Percentiles rank a stretch among this genome's conserved stretches.
These are phyloP conservation scores for Mycena galericulata DNA, from an alignment of 768 basidiomycete genomes.

Conservation along the genomic window DNA sequence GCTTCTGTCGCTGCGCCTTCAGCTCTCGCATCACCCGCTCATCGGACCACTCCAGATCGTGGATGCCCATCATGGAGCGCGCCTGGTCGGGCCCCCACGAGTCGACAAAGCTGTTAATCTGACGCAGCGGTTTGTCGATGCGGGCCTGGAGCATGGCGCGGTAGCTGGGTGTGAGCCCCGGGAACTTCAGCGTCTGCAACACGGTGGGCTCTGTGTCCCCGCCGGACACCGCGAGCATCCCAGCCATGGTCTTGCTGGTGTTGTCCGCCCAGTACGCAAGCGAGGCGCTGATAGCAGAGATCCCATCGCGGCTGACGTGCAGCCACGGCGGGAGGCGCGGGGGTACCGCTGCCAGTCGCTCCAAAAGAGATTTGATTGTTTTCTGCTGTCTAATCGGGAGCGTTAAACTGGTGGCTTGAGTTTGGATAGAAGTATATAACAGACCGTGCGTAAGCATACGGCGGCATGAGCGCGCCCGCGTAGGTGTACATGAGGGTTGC, in stretches of 20 bases:
- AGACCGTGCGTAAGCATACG: slow-evolving; percentile 36
- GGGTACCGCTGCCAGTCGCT: slow-evolving; percentile 21
- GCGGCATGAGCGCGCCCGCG: slow-evolving; percentile 37
- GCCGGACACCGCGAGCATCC: slow-evolving; percentile 23
- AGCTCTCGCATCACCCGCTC: slow-evolving; percentile 8
- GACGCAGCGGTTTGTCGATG: slow-evolving; percentile 4
- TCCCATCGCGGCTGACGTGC: slow-evolving; percentile 32
- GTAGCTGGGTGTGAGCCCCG: slow-evolving; percentile 10
- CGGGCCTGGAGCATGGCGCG: slow-evolving; percentile 1
- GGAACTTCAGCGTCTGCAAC: slow-evolving; percentile 7
- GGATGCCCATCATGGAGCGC: background rate
- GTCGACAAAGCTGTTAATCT: slow-evolving; percentile 1
- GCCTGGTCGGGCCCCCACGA: slow-evolving; percentile 3
- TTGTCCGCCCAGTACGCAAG: slow-evolving; percentile 37
- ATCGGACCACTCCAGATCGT: slow-evolving; percentile 7
- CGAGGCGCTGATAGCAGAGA: slow-evolving; percentile 29
- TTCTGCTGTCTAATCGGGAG: slow-evolving; percentile 32
- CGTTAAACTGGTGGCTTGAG: no score
- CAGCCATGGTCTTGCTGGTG: slow-evolving; percentile 23
- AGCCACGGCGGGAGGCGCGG: slow-evolving; percentile 38
- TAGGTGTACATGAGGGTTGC: slow-evolving; percentile 43
- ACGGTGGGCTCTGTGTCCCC: background rate
- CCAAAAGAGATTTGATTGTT: slow-evolving; percentile 26
- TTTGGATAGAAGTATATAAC: no score
- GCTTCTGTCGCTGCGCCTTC: background rate